Base-by-base conservation (phyloP, 2,329 filamentous ascomycete genomes). In the Talaromyces rugulosus region DNA sequence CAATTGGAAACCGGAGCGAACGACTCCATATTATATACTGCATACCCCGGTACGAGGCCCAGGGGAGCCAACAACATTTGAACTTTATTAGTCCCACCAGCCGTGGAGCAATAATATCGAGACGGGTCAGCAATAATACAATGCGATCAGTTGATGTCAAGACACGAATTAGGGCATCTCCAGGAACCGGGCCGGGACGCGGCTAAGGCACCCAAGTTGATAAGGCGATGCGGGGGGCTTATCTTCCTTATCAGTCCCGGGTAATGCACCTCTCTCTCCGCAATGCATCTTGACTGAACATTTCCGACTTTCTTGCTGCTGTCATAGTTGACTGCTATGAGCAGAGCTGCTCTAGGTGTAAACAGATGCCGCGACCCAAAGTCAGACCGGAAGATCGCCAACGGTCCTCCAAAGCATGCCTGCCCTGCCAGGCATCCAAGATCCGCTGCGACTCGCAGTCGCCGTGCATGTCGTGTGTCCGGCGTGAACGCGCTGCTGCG, bases 361-460 rank as follows among this genome's bases (percentile, higher is more conserved):
- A 56, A 51, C 28, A 53, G 34, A 85, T 85, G 82, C 81, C 82
- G 62, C 81, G 82, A 27, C 81, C 81, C 12, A 83, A 79, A 65
- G 81, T 84, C 27, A 76, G 75, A 18, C 79, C 80, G 1, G 77
- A 78, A 55, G 78, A 83, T 63, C 78, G 82, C 4, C 77, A 80
- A 61, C 76, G 82, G 47, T 80, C 80, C 16, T 77, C 75, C 27
- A 78, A 81, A 61, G 82, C 82, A 7, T 84, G 82, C 65, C 74
- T 76, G 54, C 69, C 76, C 5, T 84, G 82, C 65, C 77, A 80
- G 33, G 72, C 75, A 14, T 78, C 81, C 8, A 84, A 84, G 71
- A 83, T 82, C 69, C 73, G 80, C 64, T 84, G 82, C 67, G 80
- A 78, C 60, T 81, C 79, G 9, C 75, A 74, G 0, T 77, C 78